These are phyloP conservation scores for Dactylis glomerata DNA, from an alignment of 176 grass and related monocot species.

Conservation along the genomic window DNA sequence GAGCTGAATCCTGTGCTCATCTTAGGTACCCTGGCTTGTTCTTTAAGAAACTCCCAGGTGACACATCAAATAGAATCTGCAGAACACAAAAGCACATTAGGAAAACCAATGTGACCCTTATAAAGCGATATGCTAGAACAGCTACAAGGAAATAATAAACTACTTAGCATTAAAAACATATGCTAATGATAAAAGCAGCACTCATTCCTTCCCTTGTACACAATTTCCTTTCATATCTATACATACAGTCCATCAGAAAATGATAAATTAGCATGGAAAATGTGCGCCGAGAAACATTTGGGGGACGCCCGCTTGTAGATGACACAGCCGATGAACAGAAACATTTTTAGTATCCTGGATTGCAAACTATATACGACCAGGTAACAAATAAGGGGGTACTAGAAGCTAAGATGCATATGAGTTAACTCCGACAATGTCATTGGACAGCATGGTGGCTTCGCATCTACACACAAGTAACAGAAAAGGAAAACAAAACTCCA, in stretches of 20 bases:
- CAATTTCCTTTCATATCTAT: not conserved
- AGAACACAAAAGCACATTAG: conserved; percentile 14
- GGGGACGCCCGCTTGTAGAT: not conserved
- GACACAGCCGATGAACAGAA: not conserved
- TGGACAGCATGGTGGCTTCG: not conserved
- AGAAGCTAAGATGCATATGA: not conserved
- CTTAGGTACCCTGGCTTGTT: conserved; percentile 14
- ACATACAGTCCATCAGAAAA: not conserved
- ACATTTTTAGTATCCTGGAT: not conserved
- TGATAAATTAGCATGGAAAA: not conserved
- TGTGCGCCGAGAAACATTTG: not conserved
- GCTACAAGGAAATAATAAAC: not conserved
- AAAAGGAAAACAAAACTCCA: not conserved
- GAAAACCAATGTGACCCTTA: not conserved
- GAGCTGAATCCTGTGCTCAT: conserved; percentile 77
- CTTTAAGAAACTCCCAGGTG: not conserved
- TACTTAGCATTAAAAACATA: not conserved
- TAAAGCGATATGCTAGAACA: not conserved
- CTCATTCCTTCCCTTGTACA: not conserved
- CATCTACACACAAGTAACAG: not conserved
- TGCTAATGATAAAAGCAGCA: not conserved
- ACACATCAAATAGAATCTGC: conserved; percentile 30
- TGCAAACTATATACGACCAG: not conserved
- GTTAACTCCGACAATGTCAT: not conserved
- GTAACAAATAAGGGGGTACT: not conserved